phyloP scores from a whole-genome alignment of 768 basidiomycete genomes.

The Leccinum subgranulosum region DNA sequence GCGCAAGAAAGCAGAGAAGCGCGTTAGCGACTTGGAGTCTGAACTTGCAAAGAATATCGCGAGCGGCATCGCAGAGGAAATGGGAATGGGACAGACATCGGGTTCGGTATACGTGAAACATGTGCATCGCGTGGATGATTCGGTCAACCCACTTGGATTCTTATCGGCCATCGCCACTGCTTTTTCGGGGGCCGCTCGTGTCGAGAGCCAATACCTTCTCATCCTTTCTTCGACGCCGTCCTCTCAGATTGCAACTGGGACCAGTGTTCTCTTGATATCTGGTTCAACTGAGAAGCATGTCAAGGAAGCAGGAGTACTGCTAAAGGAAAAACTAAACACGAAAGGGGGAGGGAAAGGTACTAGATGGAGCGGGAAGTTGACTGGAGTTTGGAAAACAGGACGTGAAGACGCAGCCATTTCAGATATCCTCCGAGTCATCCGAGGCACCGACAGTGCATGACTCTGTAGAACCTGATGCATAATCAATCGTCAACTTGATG shows the following conservation, averaged over 20 bases:
- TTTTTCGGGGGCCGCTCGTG: conserved; percentile 30
- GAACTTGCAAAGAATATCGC: conserved; percentile 59
- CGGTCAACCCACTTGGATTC: conserved; percentile 55
- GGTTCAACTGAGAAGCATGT: conserved; percentile 60
- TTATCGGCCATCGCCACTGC: conserved; percentile 55
- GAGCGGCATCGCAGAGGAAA: conserved; percentile 36
- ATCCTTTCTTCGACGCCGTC: conserved; percentile 64
- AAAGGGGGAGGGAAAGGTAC: conserved; percentile 79
- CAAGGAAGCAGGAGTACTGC: conserved; percentile 52
- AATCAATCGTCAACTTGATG: no score
- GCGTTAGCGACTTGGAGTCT: conserved; percentile 63
- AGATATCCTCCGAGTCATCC: conserved; percentile 15
- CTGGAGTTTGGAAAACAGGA: conserved; percentile 38
- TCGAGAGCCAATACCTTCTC: conserved; percentile 39
- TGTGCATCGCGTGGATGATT: conserved; percentile 61
- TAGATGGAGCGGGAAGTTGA: conserved; percentile 74
- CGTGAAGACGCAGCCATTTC: conserved; percentile 19
- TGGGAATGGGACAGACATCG: conserved; percentile 34
- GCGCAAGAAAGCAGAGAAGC: conserved; percentile 63
- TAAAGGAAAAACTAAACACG: conserved; percentile 55
- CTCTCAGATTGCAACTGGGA: conserved; percentile 46
- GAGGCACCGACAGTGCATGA: conserved; percentile 6
- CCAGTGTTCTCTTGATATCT: conserved; percentile 56
- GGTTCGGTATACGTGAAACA: conserved; percentile 41
- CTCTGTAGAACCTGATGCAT: background rate